A percentile compares a stretch with the other conserved stretches of the same genome.
Evolutionary conservation across 192 early-diverging fungal species (phyloP).

Genomic region (Backusella circina): DNA sequence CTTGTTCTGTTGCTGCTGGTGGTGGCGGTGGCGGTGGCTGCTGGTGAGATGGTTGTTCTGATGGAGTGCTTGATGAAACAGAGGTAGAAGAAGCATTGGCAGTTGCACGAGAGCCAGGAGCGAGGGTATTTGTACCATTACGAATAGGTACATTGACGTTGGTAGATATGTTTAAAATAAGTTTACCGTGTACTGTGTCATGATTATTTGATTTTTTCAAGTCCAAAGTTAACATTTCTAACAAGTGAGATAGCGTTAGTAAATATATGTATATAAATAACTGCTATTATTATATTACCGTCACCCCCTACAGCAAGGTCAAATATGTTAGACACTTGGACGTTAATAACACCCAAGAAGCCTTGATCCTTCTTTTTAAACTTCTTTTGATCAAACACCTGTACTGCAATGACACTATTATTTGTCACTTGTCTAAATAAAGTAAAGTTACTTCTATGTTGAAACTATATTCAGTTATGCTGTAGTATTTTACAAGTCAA

Average conservation of each 20-base stretch:
- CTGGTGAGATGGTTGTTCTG: not conserved
- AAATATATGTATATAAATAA: not conserved
- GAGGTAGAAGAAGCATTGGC: not conserved
- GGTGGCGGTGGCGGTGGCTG: conserved; percentile 11
- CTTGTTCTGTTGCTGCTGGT: conserved; percentile 32
- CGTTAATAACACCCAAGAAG: conserved; percentile 89
- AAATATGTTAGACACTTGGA: conserved; percentile 80
- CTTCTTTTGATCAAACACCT: conserved; percentile 98
- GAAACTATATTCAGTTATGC: not conserved
- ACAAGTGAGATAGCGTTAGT: not conserved
- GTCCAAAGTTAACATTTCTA: conserved; percentile 87
- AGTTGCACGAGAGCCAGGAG: not conserved
- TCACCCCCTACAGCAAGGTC: conserved; percentile 68
- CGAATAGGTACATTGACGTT: conserved; percentile 44
- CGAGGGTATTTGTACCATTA: conserved; percentile 14
- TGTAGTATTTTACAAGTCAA: conserved; percentile 27
- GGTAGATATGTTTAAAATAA: conserved; percentile 73
- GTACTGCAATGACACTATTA: conserved; percentile 81
- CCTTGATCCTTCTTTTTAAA: conserved; percentile 90
- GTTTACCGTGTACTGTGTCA: conserved; percentile 83
- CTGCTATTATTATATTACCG: conserved; percentile 20
- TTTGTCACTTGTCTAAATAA: conserved; percentile 60
- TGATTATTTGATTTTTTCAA: conserved; percentile 81
- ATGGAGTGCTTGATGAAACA: not conserved
- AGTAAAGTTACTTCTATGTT: no score